Percentiles rank a stretch among this genome's conserved stretches.
Evolutionary conservation across 768 basidiomycete species (phyloP).

Genomic region (Lactifluus echinatus): DNA sequence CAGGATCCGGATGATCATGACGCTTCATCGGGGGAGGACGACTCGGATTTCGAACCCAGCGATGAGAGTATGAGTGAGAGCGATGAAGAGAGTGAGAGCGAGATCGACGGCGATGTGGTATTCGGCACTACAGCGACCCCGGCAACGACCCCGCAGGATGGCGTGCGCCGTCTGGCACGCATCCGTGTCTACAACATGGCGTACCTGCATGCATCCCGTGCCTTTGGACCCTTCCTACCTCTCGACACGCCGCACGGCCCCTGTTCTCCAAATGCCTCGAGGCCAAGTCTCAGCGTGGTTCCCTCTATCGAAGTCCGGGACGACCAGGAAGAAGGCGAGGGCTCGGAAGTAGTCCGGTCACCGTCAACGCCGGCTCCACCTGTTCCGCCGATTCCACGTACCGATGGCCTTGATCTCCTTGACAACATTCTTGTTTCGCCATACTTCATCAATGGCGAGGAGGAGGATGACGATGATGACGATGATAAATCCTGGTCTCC

Average conservation of each 20-base stretch:
- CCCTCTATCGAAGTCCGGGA: neutral
- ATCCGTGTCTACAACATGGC: constrained; percentile 32
- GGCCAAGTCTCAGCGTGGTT: neutral
- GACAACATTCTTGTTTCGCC: too few relatives aligned
- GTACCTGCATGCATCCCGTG: constrained; percentile 27
- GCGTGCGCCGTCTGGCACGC: constrained; percentile 29
- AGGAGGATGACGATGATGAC: neutral
- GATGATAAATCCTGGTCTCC: too few relatives aligned
- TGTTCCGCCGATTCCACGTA: constrained; percentile 1
- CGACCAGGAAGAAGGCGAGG: neutral
- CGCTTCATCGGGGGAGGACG: neutral
- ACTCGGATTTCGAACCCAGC: neutral
- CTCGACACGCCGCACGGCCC: neutral
- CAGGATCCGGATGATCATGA: neutral
- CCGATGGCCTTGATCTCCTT: neutral
- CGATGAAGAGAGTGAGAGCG: constrained; percentile 1
- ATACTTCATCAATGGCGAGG: too few relatives aligned
- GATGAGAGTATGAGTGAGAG: neutral
- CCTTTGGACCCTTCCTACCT: constrained; percentile 33
- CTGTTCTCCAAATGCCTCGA: neutral
- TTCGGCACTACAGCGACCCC: neutral
- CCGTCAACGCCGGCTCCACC: neutral
- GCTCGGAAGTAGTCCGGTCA: neutral
- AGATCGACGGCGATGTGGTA: constrained; percentile 3
- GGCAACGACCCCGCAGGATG: neutral